A percentile compares a stretch with the other conserved stretches of the same genome.
Conservation (phyloP, 139 green algal species). For the Coelastrella sp. region DNA sequence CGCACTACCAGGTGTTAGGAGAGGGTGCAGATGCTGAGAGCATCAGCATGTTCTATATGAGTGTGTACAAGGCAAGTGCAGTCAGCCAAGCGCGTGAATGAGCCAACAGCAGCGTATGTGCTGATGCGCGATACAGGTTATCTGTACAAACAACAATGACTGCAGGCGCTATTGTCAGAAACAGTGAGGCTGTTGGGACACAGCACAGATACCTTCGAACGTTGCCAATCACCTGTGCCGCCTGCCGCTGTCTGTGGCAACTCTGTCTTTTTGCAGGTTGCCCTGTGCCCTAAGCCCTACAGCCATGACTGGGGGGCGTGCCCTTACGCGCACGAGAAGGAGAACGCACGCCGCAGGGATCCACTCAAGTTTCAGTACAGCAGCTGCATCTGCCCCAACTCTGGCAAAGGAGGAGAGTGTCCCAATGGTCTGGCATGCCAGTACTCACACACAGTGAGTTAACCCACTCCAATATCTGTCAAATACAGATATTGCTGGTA, state of each 20-base stretch:
- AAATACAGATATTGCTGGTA: background rate
- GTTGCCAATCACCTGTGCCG: too few relatives aligned
- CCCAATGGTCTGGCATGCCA: conserved; percentile 79
- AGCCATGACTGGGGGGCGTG: conserved; percentile 82
- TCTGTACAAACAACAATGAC: too few relatives aligned
- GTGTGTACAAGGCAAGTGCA: background rate
- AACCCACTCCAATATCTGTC: background rate
- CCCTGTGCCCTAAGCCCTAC: conserved; percentile 38
- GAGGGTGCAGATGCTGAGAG: background rate
- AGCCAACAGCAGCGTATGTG: too few relatives aligned
- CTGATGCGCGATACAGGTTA: too few relatives aligned
- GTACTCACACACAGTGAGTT: conserved; percentile 87
- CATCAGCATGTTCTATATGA: conserved; percentile 14
- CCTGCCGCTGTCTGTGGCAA: too few relatives aligned
- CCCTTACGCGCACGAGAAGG: conserved; percentile 95
- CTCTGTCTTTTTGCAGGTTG: background rate
- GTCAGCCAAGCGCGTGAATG: background rate
- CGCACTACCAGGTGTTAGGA: background rate
- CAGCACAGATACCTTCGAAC: too few relatives aligned
- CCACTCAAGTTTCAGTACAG: conserved; percentile 89
- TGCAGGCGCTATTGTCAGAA: too few relatives aligned
- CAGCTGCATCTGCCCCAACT: conserved; percentile 92
- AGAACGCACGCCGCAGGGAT: conserved; percentile 94
- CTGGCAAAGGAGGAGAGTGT: conserved; percentile 82
- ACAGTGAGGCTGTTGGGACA: too few relatives aligned